Conservation (phyloP, 352 stramenopile genomes). For the Pelagophyceae sp. region DNA sequence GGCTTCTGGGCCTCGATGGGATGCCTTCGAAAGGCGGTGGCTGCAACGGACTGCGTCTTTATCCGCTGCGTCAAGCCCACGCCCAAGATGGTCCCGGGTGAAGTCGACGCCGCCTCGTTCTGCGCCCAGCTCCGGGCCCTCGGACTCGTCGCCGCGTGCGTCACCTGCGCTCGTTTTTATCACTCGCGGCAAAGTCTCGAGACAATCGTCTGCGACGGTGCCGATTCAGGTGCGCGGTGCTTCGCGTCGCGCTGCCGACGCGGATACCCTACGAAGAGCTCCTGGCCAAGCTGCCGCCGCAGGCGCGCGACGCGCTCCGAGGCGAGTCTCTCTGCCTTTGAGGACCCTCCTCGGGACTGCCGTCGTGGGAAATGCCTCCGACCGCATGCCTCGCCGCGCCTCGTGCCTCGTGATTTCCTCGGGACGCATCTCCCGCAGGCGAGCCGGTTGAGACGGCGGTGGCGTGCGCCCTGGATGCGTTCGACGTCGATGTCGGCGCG, state of each 20-base stretch:
- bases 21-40: neutral
- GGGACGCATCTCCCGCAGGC: neutral
- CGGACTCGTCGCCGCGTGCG: neutral
- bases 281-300: neutral
- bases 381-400: too few species aligned
- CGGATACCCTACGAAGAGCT: neutral
- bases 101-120: neutral
- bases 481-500: neutral
- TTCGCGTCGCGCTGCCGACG: neutral
- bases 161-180: neutral
- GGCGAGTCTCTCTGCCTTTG: too few species aligned
- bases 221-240: neutral
- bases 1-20: neutral
- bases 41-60: slow-evolving; percentile 14
- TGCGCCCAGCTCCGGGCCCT: neutral
- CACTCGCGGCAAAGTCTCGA: too few species aligned
- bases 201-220: too few species aligned
- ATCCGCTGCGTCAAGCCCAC: slow-evolving; percentile 12
- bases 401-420: too few species aligned
- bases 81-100: neutral
- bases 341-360: too few species aligned
- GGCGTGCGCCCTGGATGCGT: neutral
- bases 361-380: too few species aligned
- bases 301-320: too few species aligned
- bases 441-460: neutral